Evolutionary conservation across 108 stramenopile species (phyloP).

Genomic region (Cyclotella cryptica): DNA sequence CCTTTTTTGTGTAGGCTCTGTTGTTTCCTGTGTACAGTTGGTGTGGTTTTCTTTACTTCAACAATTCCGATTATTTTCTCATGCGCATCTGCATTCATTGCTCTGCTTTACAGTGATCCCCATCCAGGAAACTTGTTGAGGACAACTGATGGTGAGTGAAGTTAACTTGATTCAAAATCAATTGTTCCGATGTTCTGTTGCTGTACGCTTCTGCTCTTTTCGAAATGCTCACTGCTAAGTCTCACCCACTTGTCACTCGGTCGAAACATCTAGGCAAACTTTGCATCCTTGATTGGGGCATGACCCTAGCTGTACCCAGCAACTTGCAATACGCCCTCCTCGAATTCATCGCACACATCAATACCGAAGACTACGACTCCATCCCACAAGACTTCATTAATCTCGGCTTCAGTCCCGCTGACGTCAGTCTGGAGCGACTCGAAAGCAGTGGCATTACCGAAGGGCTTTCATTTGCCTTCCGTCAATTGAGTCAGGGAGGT

Average conservation of each 20-base stretch:
- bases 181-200: not conserved
- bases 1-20: not conserved
- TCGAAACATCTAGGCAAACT: slow-evolving; percentile 41
- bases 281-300: slow-evolving; percentile 91
- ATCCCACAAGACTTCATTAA: slow-evolving; percentile 89
- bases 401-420: slow-evolving; percentile 74
- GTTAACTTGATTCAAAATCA: not conserved
- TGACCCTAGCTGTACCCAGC: slow-evolving; percentile 78
- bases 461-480: slow-evolving; percentile 76
- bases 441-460: slow-evolving; percentile 76
- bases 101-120: slow-evolving; percentile 10
- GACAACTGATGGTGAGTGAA: slow-evolving; percentile 73
- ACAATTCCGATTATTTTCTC: not conserved
- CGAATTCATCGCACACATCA: slow-evolving; percentile 92
- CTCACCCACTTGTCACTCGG: not conserved
- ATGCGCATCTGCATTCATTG: not conserved
- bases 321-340: slow-evolving; percentile 86
- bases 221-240: not conserved
- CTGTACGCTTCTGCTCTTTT: not conserved
- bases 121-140: slow-evolving; percentile 73
- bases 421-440: slow-evolving; percentile 67
- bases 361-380: slow-evolving; percentile 85
- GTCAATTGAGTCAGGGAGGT: slow-evolving; percentile 73
- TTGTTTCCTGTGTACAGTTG: slow-evolving; percentile 29
- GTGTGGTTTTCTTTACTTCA: slow-evolving; percentile 56